Base-by-base conservation (phyloP, 1,139 yeast species). In the Eremothecium coryli region DNA sequence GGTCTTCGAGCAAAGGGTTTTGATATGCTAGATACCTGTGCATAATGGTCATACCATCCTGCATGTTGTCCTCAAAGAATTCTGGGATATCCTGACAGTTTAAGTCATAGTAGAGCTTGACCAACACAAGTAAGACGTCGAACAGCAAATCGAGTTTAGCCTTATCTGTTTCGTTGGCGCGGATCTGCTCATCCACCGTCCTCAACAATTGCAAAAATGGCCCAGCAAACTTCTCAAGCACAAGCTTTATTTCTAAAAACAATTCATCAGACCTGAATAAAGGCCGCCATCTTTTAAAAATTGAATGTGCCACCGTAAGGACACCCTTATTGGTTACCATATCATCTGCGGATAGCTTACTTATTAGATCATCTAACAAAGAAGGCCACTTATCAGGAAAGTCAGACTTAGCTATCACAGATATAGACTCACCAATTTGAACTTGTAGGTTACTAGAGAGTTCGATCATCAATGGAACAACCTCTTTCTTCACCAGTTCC, bases 51-150 rank as follows among this genome's bases (percentile, higher is more conserved):
- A 93, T 82, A 37, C 94, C 86, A 21, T 64, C 65, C 33, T 70
- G 65, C 64, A 90, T 62, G 56, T 93, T 75, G 59, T 93, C 98
- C 61, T 93, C 99, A 54, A 93, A 93, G 56, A 88, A 90, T 58
- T 88, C 98, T 2, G 99, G 98, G 37, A 93, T 79, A 61, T 93
- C 98, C 61, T 93, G 98, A 60, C 96, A 88, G 58, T 90, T 93
- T 51, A 93, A 74, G 58, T 93, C 99, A 53, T 77, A 85, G 57
- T 82, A 93, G 29, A 93, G 73, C 55, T 88, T 90, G 26, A 81
- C 64, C 41, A 88, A 65, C 21, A 86, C 61, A 33, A 81, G 64
- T 48, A 88, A 61, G 40, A 82, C 82, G 30, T 82, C 93, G 46
- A 86, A 71, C 35, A 80, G 68, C 4, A 77, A 60, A 30, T 54